A percentile compares a stretch with the other conserved stretches of the same genome.
Evolutionary conservation across 805 yeast species (phyloP).

Genomic region (Yamadazyma olivae): DNA sequence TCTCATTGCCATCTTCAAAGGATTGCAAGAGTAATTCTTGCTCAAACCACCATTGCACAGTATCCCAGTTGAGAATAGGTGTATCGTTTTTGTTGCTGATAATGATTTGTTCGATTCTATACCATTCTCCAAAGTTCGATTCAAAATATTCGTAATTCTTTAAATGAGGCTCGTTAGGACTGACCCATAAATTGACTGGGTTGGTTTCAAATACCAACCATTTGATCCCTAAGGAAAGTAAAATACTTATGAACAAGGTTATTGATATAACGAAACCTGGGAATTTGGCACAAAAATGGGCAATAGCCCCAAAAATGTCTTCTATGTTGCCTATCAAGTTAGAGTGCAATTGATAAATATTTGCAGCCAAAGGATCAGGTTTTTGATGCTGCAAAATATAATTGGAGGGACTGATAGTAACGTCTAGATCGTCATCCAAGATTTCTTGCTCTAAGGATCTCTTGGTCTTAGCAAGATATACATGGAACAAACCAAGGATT

Average conservation of each 20-base stretch:
- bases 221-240: slow-evolving; percentile 51
- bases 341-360: not conserved
- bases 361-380: not conserved
- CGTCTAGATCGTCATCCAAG: slow-evolving; percentile 12
- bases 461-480: slow-evolving; percentile 20
- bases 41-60: slow-evolving; percentile 85
- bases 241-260: slow-evolving; percentile 30
- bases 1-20: slow-evolving; percentile 22
- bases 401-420: slow-evolving; percentile 14
- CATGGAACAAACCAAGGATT: slow-evolving; percentile 42
- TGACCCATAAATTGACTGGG: slow-evolving; percentile 89
- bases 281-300: slow-evolving; percentile 55
- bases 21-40: slow-evolving; percentile 53
- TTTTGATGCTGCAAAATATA: slow-evolving; percentile 5
- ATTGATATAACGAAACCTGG: slow-evolving; percentile 41
- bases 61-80: slow-evolving; percentile 63
- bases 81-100: slow-evolving; percentile 58
- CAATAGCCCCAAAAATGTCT: slow-evolving; percentile 46
- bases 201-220: slow-evolving; percentile 63
- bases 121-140: slow-evolving; percentile 85
- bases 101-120: slow-evolving; percentile 81
- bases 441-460: slow-evolving; percentile 1
- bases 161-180: slow-evolving; percentile 67
- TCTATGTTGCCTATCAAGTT: slow-evolving; percentile 14
- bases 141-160: slow-evolving; percentile 70